phyloP scores from a whole-genome alignment of 768 basidiomycete genomes.

The Phylloporus rhodoxanthus region DNA sequence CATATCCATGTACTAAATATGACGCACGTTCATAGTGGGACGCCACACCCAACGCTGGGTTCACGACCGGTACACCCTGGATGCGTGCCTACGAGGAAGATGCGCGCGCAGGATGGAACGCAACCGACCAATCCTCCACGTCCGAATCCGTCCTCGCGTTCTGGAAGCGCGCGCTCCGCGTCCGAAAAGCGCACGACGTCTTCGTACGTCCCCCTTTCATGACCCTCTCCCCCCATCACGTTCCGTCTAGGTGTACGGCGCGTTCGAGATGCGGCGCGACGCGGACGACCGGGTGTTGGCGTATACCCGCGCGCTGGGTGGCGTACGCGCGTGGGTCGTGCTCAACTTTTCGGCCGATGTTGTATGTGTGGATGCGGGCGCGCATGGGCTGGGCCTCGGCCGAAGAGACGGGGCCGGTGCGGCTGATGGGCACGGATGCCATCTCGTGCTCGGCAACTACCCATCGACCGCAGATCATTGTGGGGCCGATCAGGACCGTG shows the following conservation, averaged over 20 bases:
- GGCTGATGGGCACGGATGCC: neutral
- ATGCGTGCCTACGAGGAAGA: slow-evolving; percentile 73
- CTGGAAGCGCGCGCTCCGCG: slow-evolving; percentile 49
- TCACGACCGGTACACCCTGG: slow-evolving; percentile 63
- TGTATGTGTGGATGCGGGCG: slow-evolving; percentile 2
- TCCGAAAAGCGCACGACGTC: slow-evolving; percentile 35
- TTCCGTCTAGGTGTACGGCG: slow-evolving; percentile 33
- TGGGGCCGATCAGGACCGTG: no score
- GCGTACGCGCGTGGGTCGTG: slow-evolving; percentile 34
- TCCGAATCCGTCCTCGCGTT: slow-evolving; percentile 45
- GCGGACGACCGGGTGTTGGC: slow-evolving; percentile 45
- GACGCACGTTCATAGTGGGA: slow-evolving; percentile 45
- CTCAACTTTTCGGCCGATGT: slow-evolving; percentile 33
- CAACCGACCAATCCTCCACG: slow-evolving; percentile 9
- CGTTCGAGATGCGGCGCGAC: slow-evolving; percentile 45
- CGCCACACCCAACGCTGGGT: slow-evolving; percentile 48
- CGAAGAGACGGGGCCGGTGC: neutral
- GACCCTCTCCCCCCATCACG: no score
- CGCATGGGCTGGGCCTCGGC: no score
- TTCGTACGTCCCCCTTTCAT: slow-evolving; percentile 46
- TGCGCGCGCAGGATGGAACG: slow-evolving; percentile 12
- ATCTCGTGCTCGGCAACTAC: slow-evolving; percentile 27
- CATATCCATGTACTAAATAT: neutral
- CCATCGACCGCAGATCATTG: neutral
- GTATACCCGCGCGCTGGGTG: slow-evolving; percentile 36